phyloP scores from a whole-genome alignment of 2,329 filamentous ascomycete genomes.

The Epichloe scottii region DNA sequence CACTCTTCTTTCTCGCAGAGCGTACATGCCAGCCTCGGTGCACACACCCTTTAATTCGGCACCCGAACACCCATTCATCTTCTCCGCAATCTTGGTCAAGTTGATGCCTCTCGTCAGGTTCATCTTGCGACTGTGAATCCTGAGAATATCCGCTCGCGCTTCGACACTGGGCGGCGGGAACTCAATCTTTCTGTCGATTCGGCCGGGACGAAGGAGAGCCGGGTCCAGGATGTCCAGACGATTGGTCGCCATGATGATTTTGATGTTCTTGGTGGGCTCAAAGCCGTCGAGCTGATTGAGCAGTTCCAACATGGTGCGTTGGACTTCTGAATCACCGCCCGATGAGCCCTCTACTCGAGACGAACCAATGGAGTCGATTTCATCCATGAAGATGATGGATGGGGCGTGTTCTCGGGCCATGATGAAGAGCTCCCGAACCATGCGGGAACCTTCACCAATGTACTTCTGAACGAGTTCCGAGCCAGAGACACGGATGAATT shows the following conservation, averaged over 20 bases:
- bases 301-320: conserved; percentile 95
- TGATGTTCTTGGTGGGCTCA: conserved; percentile 99
- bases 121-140: conserved; percentile 97
- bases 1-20: conserved; percentile 83
- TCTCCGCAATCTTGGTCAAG: conserved; percentile 95
- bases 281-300: conserved; percentile 98
- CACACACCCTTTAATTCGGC: conserved; percentile 98
- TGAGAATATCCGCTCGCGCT: conserved; percentile 90
- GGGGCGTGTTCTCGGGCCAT: conserved; percentile 98
- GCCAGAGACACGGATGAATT: conserved; percentile 94
- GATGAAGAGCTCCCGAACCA: conserved; percentile 98
- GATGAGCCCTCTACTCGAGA: conserved; percentile 93
- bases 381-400: conserved; percentile 99
- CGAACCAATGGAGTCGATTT: conserved; percentile 97
- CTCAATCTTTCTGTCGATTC: conserved; percentile 97
- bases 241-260: conserved; percentile 99
- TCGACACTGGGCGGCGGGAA: conserved; percentile 96
- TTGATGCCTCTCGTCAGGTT: conserved; percentile 97
- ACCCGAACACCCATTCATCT: conserved; percentile 98
- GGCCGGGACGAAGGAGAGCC: conserved; percentile 84
- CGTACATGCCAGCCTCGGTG: conserved; percentile 98
- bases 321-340: conserved; percentile 92
- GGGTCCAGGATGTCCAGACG: conserved; percentile 95
- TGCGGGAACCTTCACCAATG: conserved; percentile 93
- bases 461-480: conserved; percentile 98